Evolutionary conservation across 192 early-diverging fungal species (phyloP).

Genomic region (Chytriomyces hyalinus): DNA sequence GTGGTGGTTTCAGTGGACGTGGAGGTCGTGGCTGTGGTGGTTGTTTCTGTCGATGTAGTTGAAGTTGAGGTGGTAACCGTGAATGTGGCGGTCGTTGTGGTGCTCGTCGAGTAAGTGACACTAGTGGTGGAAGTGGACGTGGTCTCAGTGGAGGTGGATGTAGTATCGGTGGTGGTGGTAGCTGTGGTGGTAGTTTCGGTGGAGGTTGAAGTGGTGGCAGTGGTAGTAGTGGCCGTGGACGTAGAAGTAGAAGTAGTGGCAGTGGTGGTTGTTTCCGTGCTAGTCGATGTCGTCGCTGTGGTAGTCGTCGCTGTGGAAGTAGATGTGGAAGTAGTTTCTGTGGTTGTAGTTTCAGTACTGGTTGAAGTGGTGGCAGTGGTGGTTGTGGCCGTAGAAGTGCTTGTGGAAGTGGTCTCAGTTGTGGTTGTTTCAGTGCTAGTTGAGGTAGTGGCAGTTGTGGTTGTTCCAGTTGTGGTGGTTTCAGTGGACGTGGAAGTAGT

Average conservation of each 20-base stretch:
- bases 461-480: not conserved
- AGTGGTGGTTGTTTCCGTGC: not conserved
- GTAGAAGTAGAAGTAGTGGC: not conserved
- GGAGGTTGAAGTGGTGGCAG: not conserved
- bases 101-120: not conserved
- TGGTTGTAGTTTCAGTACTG: not conserved
- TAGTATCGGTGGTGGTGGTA: not conserved
- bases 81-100: conserved; percentile 1
- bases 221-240: not conserved
- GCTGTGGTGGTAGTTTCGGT: not conserved
- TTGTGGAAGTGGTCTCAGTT: too few relatives aligned
- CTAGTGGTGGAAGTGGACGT: not conserved
- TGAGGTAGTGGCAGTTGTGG: too few relatives aligned
- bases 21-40: not conserved
- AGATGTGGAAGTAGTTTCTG: not conserved
- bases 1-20: conserved; percentile 4
- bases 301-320: not conserved
- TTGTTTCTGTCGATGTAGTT: not conserved
- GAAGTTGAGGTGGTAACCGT: not conserved
- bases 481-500: not conserved
- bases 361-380: not conserved
- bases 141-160: not conserved
- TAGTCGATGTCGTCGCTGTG: not conserved
- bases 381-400: too few relatives aligned
- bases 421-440: not conserved